These are phyloP conservation scores for Colletotrichum limetticola DNA, from an alignment of 2,329 filamentous ascomycete genomes.

Conservation along the genomic window DNA sequence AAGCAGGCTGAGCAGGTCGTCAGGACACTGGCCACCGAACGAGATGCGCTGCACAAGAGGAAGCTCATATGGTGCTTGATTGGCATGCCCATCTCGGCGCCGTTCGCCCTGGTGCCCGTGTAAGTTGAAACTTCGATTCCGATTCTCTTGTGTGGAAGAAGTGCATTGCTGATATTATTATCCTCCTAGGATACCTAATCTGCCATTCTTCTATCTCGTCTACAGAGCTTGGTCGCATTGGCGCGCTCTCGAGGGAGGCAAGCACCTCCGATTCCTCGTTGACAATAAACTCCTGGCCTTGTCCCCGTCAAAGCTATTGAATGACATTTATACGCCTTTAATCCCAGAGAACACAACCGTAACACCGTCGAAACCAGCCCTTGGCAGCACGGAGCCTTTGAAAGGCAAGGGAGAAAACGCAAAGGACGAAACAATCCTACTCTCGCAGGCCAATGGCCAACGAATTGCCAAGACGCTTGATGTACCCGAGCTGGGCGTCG, in stretches of 20 bases:
- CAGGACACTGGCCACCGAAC: conserved; percentile 78
- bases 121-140: conserved; percentile 57
- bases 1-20: conserved; percentile 74
- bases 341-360: conserved; percentile 45
- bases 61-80: conserved; percentile 84
- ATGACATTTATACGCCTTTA: conserved; percentile 75
- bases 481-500: conserved; percentile 76
- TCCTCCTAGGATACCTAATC: conserved; percentile 78
- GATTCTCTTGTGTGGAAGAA: not conserved
- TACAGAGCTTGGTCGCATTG: conserved; percentile 95
- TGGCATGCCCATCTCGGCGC: conserved; percentile 84
- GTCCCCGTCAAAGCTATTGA: conserved; percentile 74
- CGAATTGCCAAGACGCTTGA: conserved; percentile 70
- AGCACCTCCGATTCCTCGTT: conserved; percentile 84
- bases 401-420: conserved; percentile 33
- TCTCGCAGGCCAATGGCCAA: conserved; percentile 64
- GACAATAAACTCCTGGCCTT: conserved; percentile 76
- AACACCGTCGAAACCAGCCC: conserved; percentile 41
- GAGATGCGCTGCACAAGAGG: conserved; percentile 80
- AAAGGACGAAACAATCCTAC: conserved; percentile 50
- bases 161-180: conserved; percentile 4
- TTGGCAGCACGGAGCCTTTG: conserved; percentile 38
- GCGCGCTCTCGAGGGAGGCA: conserved; percentile 85
- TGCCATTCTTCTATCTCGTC: conserved; percentile 95
- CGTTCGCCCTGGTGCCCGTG: conserved; percentile 87